These are phyloP conservation scores for Murraya paniculata DNA, from an alignment of 345 rosid genomes.

Conservation along the genomic window DNA sequence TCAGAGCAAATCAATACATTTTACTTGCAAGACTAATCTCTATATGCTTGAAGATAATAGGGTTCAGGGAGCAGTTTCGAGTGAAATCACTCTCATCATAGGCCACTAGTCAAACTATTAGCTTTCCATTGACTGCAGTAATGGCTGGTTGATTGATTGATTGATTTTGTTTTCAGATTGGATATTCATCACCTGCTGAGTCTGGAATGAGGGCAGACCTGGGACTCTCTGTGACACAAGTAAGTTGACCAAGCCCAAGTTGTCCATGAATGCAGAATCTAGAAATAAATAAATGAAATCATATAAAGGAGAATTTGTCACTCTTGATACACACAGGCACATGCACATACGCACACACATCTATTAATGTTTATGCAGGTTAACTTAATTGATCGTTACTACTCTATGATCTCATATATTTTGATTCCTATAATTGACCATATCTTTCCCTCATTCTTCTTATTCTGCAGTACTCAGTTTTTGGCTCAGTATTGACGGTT, in stretches of 20 bases:
- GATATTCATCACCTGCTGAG: constrained; percentile 43
- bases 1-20: no score
- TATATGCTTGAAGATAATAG: background rate
- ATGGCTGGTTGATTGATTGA: background rate
- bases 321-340: no score
- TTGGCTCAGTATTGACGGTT: constrained; percentile 33
- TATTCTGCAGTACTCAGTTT: constrained; percentile 34
- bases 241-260: background rate
- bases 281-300: no score
- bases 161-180: constrained; percentile 22
- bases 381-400: no score
- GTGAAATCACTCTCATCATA: background rate
- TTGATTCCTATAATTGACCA: background rate
- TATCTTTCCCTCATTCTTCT: background rate
- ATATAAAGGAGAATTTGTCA: no score
- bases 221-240: constrained; percentile 31
- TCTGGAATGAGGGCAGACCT: constrained; percentile 40
- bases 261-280: no score
- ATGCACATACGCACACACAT: no score
- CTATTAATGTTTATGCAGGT: no score
- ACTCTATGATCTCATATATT: no score
- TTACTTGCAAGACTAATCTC: no score
- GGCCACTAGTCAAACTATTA: background rate
- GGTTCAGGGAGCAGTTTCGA: background rate
- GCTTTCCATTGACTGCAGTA: background rate